phyloP scores from a whole-genome alignment of 768 basidiomycete species.

The Lactarius quietus region DNA sequence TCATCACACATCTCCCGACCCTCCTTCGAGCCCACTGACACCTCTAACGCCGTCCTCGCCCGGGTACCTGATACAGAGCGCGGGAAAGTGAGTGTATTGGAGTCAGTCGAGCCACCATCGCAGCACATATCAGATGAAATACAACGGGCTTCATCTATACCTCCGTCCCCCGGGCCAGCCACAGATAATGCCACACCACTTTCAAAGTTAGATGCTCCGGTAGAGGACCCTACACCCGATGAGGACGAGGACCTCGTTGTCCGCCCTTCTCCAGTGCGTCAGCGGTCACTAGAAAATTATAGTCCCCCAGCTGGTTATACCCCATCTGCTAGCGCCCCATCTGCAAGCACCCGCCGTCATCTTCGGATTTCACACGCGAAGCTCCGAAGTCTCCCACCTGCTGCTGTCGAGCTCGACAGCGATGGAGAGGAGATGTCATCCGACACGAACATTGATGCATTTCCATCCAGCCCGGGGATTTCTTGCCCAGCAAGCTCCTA shows the following conservation, averaged over 20 bases:
- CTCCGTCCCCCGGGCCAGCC: not conserved
- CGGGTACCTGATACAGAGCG: not conserved
- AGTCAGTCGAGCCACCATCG: not conserved
- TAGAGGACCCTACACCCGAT: constrained; percentile 8
- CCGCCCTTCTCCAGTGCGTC: constrained; percentile 3
- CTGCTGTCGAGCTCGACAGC: constrained; percentile 12
- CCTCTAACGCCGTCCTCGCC: constrained; percentile 13
- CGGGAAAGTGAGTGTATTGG: not conserved
- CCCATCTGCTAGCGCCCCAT: constrained; percentile 1
- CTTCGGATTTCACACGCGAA: constrained; percentile 20
- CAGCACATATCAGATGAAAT: not conserved
- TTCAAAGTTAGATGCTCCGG: not conserved
- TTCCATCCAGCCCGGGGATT: constrained; percentile 1
- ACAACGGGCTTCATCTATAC: not conserved
- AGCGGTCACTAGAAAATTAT: not conserved
- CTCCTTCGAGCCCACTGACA: constrained; percentile 15
- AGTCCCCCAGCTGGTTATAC: not conserved
- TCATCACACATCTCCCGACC: not conserved
- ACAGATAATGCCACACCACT: not conserved
- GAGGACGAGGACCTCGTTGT: constrained; percentile 3
- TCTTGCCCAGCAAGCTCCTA: constrained; percentile 9
- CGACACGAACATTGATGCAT: not conserved
- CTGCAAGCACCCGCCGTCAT: not conserved
- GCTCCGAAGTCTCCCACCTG: constrained; percentile 17
- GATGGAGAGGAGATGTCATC: constrained; percentile 18